A percentile compares a stretch with the other conserved stretches of the same genome.
These are phyloP conservation scores for Septoria petroselini DNA, from an alignment of 2,329 filamentous ascomycete species.

Conservation along the genomic window DNA sequence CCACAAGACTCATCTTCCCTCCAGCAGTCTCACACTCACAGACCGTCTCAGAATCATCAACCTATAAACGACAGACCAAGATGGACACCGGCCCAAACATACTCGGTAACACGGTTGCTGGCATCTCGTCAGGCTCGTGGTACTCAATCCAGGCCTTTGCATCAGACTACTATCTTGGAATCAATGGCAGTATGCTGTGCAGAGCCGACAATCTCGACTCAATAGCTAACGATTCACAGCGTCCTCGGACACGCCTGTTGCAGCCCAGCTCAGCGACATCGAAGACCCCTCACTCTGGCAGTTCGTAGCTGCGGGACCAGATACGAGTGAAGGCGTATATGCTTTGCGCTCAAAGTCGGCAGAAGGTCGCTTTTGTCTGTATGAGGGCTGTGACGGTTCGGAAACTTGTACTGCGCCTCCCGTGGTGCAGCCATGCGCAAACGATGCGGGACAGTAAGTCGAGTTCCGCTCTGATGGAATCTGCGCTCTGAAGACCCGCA, in stretches of 20 bases:
- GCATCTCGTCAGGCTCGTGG: slow-evolving; percentile 11
- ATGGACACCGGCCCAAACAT: background rate
- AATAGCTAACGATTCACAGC: background rate
- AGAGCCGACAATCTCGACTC: background rate
- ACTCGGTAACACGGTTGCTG: slow-evolving; percentile 3
- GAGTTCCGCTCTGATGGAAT: too few relatives aligned
- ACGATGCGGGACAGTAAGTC: slow-evolving; percentile 11
- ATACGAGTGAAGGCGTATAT: slow-evolving; percentile 14
- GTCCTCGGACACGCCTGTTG: background rate
- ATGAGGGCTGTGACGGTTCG: slow-evolving; percentile 5
- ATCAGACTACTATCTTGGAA: slow-evolving; percentile 15
- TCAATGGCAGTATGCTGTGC: slow-evolving; percentile 4
- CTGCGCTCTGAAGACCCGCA: too few relatives aligned
- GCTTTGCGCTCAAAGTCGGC: slow-evolving; percentile 12
- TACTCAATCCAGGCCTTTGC: slow-evolving; percentile 16
- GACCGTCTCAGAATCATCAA: too few relatives aligned
- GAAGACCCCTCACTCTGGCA: slow-evolving; percentile 12
- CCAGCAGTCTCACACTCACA: too few relatives aligned
- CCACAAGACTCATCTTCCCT: background rate
- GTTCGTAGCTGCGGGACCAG: slow-evolving; percentile 11
- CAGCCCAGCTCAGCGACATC: slow-evolving; percentile 11
- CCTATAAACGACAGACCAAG: background rate
- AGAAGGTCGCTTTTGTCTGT: slow-evolving; percentile 10
- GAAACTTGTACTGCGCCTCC: background rate
- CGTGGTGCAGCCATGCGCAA: slow-evolving; percentile 4